Evolutionary conservation across 148 eudicot species (phyloP), one percentile per base, ranked within the genome.

Genomic region (Spergularia marina): DNA sequence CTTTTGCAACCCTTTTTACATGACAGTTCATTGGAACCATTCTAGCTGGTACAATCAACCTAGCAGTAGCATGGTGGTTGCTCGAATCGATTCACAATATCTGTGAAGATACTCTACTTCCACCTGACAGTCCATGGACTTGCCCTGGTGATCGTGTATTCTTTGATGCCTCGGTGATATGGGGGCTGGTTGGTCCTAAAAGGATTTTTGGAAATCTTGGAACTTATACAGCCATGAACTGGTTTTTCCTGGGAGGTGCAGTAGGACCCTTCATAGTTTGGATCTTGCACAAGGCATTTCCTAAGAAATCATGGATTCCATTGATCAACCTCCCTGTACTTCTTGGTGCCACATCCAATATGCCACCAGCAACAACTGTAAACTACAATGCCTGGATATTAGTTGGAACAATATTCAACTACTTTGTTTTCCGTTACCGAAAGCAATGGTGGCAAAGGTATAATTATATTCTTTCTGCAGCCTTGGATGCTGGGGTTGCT

Each of bases 401-500:
- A 51, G 81, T 88, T 39, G 98, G 98, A 53, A 95, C 98, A 11
- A 80, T 95, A 55, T 95, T 95, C 89, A 95, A 95, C 80, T 88
- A 82, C 39, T 92, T 95, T 54, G 71, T 95, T 61, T 92, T 90
- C 78, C 87, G 94, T 10, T 92, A 95, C 79, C 80, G 90, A 44
- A 92, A 94, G 82, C 73, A 77, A 66, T 95, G 98, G 98, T 95
- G 98, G 98, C 98, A 92, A 61, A 89, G 97, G 81, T 94, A 94
- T 75, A 94, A 94, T 72, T 94, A 94, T 56, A 87, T 94, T 74
- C 90, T 94, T 54, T 94, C 98, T 57, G 98, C 95, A 14, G 98
- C 97, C 55, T 84, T 94, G 70, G 98, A 94, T 79, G 98, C 94
- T 57, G 98, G 98, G 83, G 98, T 95, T 67, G 97, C 98, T 66